phyloP scores from a whole-genome alignment of 2,329 filamentous ascomycete genomes.

The Fusarium sp. region DNA sequence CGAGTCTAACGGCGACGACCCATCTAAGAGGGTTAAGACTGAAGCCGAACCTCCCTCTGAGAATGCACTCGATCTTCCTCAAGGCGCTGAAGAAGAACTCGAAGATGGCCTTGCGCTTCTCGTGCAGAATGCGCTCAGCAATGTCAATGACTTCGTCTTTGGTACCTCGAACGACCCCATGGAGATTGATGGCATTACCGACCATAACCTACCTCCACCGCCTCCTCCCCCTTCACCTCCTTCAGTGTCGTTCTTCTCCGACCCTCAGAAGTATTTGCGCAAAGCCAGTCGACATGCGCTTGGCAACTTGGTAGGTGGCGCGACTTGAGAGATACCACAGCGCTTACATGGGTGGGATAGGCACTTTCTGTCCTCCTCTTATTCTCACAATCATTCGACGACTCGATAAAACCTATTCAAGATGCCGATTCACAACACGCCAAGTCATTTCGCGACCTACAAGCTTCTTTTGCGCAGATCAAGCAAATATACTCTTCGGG shows the following conservation, averaged over 20 bases:
- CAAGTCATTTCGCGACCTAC: constrained; percentile 46
- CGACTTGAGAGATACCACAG: constrained; percentile 8
- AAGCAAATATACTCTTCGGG: constrained; percentile 48
- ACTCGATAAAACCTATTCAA: constrained; percentile 47
- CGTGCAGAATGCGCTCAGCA: constrained; percentile 53
- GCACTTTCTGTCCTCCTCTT: constrained; percentile 52
- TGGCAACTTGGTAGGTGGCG: constrained; percentile 51
- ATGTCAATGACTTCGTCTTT: constrained; percentile 52
- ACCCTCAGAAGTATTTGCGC: constrained; percentile 51
- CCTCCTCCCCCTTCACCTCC: constrained; percentile 40
- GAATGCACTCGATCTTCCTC: constrained; percentile 31
- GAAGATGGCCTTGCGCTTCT: constrained; percentile 51
- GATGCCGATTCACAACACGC: constrained; percentile 47
- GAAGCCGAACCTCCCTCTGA: constrained; percentile 36
- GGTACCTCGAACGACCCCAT: constrained; percentile 46
- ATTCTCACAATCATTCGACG: constrained; percentile 51
- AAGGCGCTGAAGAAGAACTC: constrained; percentile 42
- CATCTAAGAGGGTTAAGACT: constrained; percentile 49
- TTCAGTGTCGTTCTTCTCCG: constrained; percentile 46
- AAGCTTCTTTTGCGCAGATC: constrained; percentile 47
- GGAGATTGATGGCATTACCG: constrained; percentile 47
- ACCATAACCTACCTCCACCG: constrained; percentile 37
- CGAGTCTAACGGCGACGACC: constrained; percentile 39
- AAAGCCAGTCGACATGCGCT: constrained; percentile 51
- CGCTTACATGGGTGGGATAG: constrained; percentile 40